These are phyloP conservation scores for Euptelea pleiosperma DNA, from an alignment of 164 flowering plant genomes.

Conservation along the genomic window DNA sequence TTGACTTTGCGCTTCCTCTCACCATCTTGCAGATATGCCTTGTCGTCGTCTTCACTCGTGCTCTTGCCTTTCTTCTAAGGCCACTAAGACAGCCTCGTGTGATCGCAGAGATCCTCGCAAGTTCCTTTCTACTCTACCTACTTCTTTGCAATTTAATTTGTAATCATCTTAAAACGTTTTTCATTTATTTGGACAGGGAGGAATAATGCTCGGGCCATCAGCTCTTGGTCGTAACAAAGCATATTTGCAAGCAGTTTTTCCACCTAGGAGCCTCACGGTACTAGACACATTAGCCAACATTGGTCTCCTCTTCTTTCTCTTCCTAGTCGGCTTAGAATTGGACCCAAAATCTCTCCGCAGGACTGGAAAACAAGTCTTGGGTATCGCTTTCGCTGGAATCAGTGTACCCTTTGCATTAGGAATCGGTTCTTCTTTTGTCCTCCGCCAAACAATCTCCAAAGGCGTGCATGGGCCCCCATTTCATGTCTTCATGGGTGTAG, in stretches of 20 bases:
- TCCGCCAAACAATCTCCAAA: constrained; percentile 50
- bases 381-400: constrained; percentile 69
- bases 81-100: constrained; percentile 90
- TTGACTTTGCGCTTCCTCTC: constrained; percentile 71
- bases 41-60: constrained; percentile 51
- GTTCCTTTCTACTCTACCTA: constrained; percentile 24
- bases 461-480: constrained; percentile 45
- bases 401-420: constrained; percentile 62
- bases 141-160: background rate
- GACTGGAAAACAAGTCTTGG: constrained; percentile 58
- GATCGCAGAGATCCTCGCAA: constrained; percentile 76
- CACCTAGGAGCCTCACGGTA: constrained; percentile 55
- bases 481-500: constrained; percentile 81
- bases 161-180: background rate
- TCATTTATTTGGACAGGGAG: constrained; percentile 56
- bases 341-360: constrained; percentile 46
- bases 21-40: constrained; percentile 73
- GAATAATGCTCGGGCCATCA: constrained; percentile 76
- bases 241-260: constrained; percentile 51
- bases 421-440: constrained; percentile 53
- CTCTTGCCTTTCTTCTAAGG: constrained; percentile 53
- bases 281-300: constrained; percentile 77
- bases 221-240: constrained; percentile 56
- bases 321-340: constrained; percentile 70
- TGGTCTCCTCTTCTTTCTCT: constrained; percentile 75